Conservation (phyloP, 768 basidiomycete genomes). For the Russula emetica region DNA sequence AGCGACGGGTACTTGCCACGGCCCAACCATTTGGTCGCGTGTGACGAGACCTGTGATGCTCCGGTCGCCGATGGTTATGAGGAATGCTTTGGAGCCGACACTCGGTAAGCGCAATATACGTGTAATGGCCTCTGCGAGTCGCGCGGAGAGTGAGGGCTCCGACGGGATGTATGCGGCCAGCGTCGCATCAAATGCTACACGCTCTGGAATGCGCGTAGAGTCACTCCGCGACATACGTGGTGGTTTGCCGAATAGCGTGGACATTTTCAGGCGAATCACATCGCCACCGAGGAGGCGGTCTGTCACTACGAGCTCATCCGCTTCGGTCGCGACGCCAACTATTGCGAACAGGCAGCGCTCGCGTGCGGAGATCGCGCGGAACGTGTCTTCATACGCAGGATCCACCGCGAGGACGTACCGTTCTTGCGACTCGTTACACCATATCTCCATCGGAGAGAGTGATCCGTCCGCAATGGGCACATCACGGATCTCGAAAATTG, state of each 20-base stretch:
- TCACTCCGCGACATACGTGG: conserved; percentile 85
- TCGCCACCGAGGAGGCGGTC: conserved; percentile 75
- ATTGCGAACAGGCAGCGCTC: conserved; percentile 93
- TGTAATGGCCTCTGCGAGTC: conserved; percentile 59
- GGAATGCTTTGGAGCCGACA: conserved; percentile 93
- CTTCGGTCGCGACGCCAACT: conserved; percentile 80
- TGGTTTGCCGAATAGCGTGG: conserved; percentile 92
- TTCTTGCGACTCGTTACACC: conserved; percentile 99
- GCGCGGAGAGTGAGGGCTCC: conserved; percentile 39
- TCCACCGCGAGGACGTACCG: conserved; percentile 92
- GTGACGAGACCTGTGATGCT: conserved; percentile 90
- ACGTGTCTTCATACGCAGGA: conserved; percentile 53
- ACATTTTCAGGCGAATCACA: conserved; percentile 88
- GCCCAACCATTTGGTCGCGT: conserved; percentile 98
- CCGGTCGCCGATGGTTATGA: conserved; percentile 97
- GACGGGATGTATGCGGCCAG: conserved; percentile 63
- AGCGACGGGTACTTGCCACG: conserved; percentile 96
- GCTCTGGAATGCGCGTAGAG: conserved; percentile 39
- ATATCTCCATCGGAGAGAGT: conserved; percentile 99
- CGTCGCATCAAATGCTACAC: conserved; percentile 63
- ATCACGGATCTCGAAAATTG: conserved; percentile 88
- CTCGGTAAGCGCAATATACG: conserved; percentile 88
- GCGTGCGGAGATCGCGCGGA: conserved; percentile 73
- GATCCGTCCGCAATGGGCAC: conserved; percentile 86
- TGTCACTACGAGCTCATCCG: conserved; percentile 82